Conservation (phyloP, 1,284 basidiomycete species). For the Sanghuangporus baumii region DNA sequence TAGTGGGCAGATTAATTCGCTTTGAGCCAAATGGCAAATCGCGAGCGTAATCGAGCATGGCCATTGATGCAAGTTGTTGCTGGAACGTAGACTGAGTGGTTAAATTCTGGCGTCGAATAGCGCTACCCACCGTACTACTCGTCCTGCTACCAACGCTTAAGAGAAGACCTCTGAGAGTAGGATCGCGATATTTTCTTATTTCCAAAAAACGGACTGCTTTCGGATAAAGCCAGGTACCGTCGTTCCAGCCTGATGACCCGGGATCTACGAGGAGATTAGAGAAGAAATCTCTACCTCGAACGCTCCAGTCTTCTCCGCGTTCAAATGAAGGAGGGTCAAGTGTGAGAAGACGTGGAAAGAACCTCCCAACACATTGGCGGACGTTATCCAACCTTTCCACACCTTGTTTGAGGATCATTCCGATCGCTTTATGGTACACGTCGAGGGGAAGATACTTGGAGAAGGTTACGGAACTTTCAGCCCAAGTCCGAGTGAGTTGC, state of each 20-base stretch:
- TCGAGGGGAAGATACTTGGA: constrained; percentile 52
- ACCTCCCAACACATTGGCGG: constrained; percentile 69
- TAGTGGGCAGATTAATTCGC: constrained; percentile 8
- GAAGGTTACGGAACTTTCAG: constrained; percentile 36
- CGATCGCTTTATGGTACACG: constrained; percentile 54
- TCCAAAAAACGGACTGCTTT: constrained; percentile 64
- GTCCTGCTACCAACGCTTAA: constrained; percentile 77
- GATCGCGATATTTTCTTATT: constrained; percentile 51
- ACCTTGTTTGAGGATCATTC: constrained; percentile 80
- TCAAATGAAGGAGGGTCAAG: constrained; percentile 34
- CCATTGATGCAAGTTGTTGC: constrained; percentile 64
- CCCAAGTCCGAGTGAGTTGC: constrained; percentile 34
- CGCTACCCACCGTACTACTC: constrained; percentile 64
- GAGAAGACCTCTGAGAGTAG: constrained; percentile 69
- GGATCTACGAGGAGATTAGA: constrained; percentile 22
- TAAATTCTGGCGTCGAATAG: background rate
- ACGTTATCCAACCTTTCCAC: constrained; percentile 91
- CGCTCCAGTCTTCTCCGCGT: constrained; percentile 11
- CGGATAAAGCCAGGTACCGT: constrained; percentile 67
- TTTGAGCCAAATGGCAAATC: constrained; percentile 38
- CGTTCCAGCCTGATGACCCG: constrained; percentile 52
- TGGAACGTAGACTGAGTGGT: constrained; percentile 26
- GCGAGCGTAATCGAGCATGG: constrained; percentile 53
- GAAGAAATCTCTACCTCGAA: background rate
- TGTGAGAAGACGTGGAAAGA: constrained; percentile 47